Conservation (phyloP, 176 grass and related monocot genomes). For the Panicum miliaceum region DNA sequence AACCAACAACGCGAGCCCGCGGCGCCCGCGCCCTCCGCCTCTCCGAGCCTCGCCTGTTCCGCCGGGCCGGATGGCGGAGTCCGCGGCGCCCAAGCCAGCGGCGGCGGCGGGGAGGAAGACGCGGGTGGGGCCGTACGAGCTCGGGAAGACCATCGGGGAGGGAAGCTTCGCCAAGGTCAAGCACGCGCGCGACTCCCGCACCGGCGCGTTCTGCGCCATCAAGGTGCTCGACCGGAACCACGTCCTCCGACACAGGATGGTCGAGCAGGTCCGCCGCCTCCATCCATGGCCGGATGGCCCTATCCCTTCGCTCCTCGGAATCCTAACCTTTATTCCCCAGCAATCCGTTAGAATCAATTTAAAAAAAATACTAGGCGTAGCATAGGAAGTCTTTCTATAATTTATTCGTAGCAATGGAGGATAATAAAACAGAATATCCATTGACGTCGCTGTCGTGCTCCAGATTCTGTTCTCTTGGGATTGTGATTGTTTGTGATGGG, state of each 20-base stretch:
- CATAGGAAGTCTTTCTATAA: neutral
- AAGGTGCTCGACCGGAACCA: slow-evolving; percentile 87
- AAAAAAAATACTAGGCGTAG: neutral
- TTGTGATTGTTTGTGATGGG: neutral
- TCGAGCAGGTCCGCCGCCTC: slow-evolving; percentile 66
- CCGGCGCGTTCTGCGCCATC: slow-evolving; percentile 64
- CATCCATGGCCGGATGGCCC: too few species aligned
- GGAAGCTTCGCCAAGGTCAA: slow-evolving; percentile 98
- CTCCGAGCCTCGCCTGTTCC: neutral
- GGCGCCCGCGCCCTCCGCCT: neutral
- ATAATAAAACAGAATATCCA: neutral
- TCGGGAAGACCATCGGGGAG: slow-evolving; percentile 88
- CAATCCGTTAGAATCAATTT: neutral
- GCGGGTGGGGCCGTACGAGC: slow-evolving; percentile 80
- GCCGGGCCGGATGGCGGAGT: slow-evolving; percentile 21
- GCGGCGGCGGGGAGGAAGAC: slow-evolving; percentile 44
- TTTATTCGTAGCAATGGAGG: neutral
- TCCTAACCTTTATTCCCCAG: neutral
- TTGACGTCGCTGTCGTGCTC: slow-evolving; percentile 17
- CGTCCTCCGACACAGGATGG: slow-evolving; percentile 94
- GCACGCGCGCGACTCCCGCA: slow-evolving; percentile 68
- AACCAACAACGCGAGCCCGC: too few species aligned
- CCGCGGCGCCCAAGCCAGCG: neutral
- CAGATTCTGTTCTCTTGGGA: neutral
- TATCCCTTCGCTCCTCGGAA: neutral